These are phyloP conservation scores for Rhodotorula sp. DNA, from an alignment of 1,284 basidiomycete species.

Conservation along the genomic window DNA sequence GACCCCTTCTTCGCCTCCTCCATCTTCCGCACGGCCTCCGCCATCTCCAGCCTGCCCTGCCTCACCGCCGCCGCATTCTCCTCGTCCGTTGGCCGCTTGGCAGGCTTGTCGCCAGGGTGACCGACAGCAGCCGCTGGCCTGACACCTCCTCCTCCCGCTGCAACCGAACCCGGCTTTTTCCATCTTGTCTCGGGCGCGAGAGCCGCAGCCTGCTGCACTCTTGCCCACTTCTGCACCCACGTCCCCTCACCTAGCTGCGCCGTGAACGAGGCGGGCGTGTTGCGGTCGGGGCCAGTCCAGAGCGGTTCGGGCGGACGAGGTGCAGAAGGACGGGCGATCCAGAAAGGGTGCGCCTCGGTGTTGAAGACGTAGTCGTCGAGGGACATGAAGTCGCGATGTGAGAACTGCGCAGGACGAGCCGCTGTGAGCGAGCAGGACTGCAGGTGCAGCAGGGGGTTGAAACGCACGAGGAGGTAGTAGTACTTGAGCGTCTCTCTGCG, in stretches of 20 bases:
- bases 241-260: conserved; percentile 30
- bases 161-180: no score
- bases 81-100: no score
- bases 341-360: conserved; percentile 40
- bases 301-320: background rate
- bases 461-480: conserved; percentile 18
- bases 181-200: background rate
- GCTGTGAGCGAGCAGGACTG: conserved; percentile 41
- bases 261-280: conserved; percentile 1
- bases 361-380: conserved; percentile 59
- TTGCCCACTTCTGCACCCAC: conserved; percentile 32
- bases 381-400: conserved; percentile 55
- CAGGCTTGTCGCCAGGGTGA: no score
- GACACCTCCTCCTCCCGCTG: no score
- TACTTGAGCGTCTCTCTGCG: conserved; percentile 11
- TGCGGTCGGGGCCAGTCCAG: conserved; percentile 29
- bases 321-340: conserved; percentile 7
- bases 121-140: no score
- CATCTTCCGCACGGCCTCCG: no score
- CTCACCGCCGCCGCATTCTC: no score
- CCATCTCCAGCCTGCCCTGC: no score
- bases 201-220: conserved; percentile 31
- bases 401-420: conserved; percentile 48
- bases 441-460: background rate
- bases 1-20: no score